Evolutionary conservation across 2,329 filamentous ascomycete species (phyloP).

Genomic region (Fusarium nodosum): DNA sequence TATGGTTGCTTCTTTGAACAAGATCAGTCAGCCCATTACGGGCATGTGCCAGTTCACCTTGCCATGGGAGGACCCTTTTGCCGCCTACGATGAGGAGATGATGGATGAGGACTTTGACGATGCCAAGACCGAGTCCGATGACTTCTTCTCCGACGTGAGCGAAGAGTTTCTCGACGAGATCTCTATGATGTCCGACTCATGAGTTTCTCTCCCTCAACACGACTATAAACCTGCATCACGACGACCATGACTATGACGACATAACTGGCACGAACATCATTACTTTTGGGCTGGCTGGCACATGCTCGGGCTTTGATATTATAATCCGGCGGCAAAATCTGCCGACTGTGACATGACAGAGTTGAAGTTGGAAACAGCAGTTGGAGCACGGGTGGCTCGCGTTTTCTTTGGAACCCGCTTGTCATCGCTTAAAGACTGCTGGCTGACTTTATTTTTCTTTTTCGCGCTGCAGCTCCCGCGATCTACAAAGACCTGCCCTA

Average conservation of each 20-base stretch:
- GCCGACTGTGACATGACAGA: conserved; percentile 34
- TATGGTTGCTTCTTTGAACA: conserved; percentile 37
- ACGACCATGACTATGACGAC: conserved; percentile 29
- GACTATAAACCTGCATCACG: conserved; percentile 7
- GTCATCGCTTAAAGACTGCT: conserved; percentile 51
- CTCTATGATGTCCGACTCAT: conserved; percentile 44
- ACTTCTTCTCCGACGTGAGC: conserved; percentile 41
- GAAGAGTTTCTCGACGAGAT: conserved; percentile 45
- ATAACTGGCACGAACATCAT: conserved; percentile 30
- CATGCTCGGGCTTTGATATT: conserved; percentile 44
- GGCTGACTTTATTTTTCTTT: conserved; percentile 60
- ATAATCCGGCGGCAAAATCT: conserved; percentile 33
- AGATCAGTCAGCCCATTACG: conserved; percentile 46
- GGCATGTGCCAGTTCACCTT: conserved; percentile 51
- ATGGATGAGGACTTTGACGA: conserved; percentile 48
- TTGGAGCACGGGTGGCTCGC: conserved; percentile 46
- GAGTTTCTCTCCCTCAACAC: conserved; percentile 3
- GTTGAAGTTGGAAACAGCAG: conserved; percentile 45
- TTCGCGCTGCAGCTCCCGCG: conserved; percentile 81
- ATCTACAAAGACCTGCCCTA: conserved; percentile 86
- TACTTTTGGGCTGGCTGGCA: conserved; percentile 41
- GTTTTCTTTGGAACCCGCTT: conserved; percentile 50
- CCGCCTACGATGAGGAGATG: conserved; percentile 58
- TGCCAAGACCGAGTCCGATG: conserved; percentile 36
- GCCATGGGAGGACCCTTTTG: conserved; percentile 52